A percentile compares a stretch with the other conserved stretches of the same genome.
Evolutionary conservation across 148 eudicot genomes (phyloP).

Genomic region (Persicaria tinctoria): DNA sequence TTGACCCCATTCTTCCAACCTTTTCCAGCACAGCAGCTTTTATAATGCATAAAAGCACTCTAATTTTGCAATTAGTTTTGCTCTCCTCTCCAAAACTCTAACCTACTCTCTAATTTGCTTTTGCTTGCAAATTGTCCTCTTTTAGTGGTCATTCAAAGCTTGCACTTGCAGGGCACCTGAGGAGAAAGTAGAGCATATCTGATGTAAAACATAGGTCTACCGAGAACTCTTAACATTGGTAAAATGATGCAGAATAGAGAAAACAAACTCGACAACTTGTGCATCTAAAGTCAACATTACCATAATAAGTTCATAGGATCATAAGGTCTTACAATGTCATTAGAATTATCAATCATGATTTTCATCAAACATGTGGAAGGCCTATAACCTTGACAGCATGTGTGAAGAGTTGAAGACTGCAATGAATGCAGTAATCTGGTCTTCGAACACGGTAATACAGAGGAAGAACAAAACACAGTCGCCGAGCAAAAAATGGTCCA

Average conservation of each 20-base stretch:
- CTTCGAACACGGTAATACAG: no score
- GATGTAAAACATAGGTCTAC: background rate
- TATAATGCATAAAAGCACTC: background rate
- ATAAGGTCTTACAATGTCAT: no score
- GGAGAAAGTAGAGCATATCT: background rate
- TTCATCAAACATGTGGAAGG: background rate
- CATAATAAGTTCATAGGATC: background rate
- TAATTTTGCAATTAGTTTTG: background rate
- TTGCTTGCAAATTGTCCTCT: background rate
- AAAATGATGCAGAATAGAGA: background rate
- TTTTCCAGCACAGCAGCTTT: slow-evolving; percentile 4
- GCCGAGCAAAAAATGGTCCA: no score
- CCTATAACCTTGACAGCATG: no score
- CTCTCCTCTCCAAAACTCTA: slow-evolving; percentile 3
- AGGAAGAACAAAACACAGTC: no score
- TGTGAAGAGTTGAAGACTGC: no score
- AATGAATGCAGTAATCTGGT: no score
- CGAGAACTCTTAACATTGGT: background rate
- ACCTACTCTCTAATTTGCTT: background rate
- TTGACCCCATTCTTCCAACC: slow-evolving; percentile 11
- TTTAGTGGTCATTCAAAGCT: background rate
- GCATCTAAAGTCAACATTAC: background rate
- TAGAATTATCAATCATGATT: background rate
- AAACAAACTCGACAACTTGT: background rate
- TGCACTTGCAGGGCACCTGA: background rate